Evolutionary conservation across 2,329 filamentous ascomycete species (phyloP).

Genomic region (Fusarium azukiicola): DNA sequence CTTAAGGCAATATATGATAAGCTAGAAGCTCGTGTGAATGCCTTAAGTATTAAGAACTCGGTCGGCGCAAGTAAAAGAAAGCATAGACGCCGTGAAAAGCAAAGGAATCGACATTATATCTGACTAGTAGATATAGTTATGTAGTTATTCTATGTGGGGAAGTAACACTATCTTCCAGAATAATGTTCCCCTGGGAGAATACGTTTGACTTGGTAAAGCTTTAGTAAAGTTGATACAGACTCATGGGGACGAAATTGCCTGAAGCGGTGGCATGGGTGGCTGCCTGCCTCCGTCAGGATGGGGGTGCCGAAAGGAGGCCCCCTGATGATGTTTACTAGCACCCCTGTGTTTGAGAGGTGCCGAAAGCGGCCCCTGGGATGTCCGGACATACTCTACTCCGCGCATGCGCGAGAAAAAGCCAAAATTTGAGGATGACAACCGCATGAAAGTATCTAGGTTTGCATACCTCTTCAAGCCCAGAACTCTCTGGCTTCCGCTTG

Average conservation of each 20-base stretch:
- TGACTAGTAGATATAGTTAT: neutral
- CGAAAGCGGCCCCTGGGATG: neutral
- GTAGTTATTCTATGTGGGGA: neutral
- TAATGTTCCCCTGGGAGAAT: neutral
- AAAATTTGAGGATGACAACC: neutral
- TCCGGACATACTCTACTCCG: neutral
- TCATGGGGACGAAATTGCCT: neutral
- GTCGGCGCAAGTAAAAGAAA: neutral
- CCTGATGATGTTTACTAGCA: neutral
- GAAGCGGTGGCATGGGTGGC: neutral
- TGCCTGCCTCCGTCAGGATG: neutral
- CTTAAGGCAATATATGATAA: conserved; percentile 21
- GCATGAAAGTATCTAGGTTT: neutral
- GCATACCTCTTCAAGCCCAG: neutral
- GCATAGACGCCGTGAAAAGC: neutral
- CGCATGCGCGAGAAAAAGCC: neutral
- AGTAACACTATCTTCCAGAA: neutral
- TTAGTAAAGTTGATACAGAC: neutral
- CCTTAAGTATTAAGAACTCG: neutral
- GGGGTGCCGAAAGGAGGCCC: neutral
- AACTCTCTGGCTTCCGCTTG: neutral
- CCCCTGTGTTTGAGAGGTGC: neutral
- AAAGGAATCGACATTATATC: neutral
- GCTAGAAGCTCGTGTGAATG: conserved; percentile 13
- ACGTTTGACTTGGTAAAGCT: neutral